These are phyloP conservation scores for Bidens hawaiensis DNA, from an alignment of 140 eudicot species.

Conservation along the genomic window DNA sequence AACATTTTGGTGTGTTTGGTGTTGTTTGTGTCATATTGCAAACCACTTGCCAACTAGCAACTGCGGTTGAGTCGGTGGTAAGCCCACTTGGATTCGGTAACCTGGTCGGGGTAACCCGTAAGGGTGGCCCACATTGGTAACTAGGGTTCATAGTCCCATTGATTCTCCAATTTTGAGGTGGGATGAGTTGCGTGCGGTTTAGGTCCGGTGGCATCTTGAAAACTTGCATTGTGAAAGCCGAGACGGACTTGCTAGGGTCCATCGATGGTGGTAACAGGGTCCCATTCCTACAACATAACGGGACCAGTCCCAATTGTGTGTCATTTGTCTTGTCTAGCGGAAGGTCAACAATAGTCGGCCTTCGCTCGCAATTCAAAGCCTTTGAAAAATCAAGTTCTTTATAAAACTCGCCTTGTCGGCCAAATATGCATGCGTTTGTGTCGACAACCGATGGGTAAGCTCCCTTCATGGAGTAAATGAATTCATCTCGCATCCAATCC, in stretches of 20 bases:
- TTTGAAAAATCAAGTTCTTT: constrained; percentile 54
- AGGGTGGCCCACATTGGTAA: constrained; percentile 65
- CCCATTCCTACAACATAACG: constrained; percentile 88
- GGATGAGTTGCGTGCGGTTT: constrained; percentile 53
- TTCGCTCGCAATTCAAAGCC: constrained; percentile 56
- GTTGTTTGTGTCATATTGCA: constrained; percentile 39
- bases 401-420: constrained; percentile 59
- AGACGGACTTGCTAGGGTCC: constrained; percentile 48
- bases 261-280: constrained; percentile 60
- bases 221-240: constrained; percentile 61
- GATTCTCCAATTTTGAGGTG: constrained; percentile 80
- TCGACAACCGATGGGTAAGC: constrained; percentile 67
- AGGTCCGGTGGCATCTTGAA: constrained; percentile 79
- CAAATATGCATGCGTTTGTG: constrained; percentile 54
- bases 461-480: constrained; percentile 72
- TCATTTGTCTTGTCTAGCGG: constrained; percentile 61
- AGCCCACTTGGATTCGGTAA: constrained; percentile 59
- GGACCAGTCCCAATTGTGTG: constrained; percentile 53
- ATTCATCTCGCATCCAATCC: constrained; percentile 89
- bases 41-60: constrained; percentile 80
- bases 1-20: constrained; percentile 39
- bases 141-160: constrained; percentile 47
- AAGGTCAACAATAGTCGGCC: constrained; percentile 77
- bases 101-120: constrained; percentile 52
- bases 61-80: constrained; percentile 39